These are phyloP conservation scores for Euptelea pleiosperma DNA, from an alignment of 164 flowering plant genomes.

Conservation along the genomic window DNA sequence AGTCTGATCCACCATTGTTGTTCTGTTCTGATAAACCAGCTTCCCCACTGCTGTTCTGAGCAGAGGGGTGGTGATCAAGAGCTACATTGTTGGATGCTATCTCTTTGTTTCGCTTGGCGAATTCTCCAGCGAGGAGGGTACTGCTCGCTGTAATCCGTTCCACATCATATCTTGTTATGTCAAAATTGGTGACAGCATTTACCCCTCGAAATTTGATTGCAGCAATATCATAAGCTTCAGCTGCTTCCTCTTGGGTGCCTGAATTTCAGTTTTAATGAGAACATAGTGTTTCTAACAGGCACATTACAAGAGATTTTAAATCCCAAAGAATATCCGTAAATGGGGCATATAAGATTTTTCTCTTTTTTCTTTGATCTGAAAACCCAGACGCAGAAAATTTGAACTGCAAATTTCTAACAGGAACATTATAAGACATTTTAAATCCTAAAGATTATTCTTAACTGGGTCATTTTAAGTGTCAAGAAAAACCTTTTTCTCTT, in stretches of 20 bases:
- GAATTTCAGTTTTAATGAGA: conserved; percentile 2
- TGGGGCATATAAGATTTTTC: background rate
- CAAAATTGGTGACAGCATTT: conserved; percentile 70
- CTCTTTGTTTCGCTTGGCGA: conserved; percentile 44
- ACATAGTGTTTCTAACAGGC: background rate
- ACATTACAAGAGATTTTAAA: background rate
- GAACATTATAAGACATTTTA: background rate
- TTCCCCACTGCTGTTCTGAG: conserved; percentile 21
- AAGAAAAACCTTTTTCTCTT: background rate
- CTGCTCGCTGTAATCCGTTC: conserved; percentile 56
- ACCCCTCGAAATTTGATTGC: conserved; percentile 71
- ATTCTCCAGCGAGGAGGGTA: conserved; percentile 57
- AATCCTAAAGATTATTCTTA: conserved; percentile 2
- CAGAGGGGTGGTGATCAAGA: conserved; percentile 9
- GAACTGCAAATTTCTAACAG: no score
- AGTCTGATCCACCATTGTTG: conserved; percentile 30
- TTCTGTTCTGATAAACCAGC: conserved; percentile 19
- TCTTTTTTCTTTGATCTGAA: conserved; percentile 2
- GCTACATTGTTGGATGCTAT: conserved; percentile 10
- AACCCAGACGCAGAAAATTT: no score
- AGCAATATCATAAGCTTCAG: conserved; percentile 76
- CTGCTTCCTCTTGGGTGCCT: conserved; percentile 85
- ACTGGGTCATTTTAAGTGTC: background rate
- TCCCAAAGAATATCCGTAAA: background rate
- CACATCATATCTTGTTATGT: conserved; percentile 56